Evolutionary conservation across 208 protist genomes (phyloP).

Genomic region (Trypanosoma cruzi): DNA sequence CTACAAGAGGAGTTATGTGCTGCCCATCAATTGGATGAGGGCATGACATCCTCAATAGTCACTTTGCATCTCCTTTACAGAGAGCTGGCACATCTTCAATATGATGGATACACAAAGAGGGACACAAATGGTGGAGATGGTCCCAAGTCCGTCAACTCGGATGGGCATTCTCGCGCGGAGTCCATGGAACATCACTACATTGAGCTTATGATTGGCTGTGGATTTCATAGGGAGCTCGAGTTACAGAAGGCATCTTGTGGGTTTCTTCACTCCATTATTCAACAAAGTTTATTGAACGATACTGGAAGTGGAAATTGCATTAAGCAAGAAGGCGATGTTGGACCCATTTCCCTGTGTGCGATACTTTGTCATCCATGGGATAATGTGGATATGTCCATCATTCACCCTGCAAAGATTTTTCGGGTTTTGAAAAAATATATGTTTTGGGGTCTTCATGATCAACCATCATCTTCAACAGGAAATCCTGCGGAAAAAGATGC

Average conservation of each 20-base stretch:
- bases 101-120: background rate
- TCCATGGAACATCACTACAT: constrained; percentile 57
- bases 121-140: background rate
- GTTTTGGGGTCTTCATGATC: constrained; percentile 18
- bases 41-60: constrained; percentile 50
- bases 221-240: constrained; percentile 73
- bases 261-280: constrained; percentile 74
- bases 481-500: background rate
- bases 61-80: constrained; percentile 36
- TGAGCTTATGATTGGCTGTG: constrained; percentile 74
- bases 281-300: constrained; percentile 37
- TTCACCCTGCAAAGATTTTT: constrained; percentile 77
- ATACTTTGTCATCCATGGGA: constrained; percentile 88
- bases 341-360: constrained; percentile 57
- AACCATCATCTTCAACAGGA: background rate
- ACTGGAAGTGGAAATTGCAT: background rate
- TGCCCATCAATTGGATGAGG: constrained; percentile 41
- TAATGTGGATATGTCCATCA: constrained; percentile 82
- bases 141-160: background rate
- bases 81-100: constrained; percentile 24
- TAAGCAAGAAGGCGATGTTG: constrained; percentile 31
- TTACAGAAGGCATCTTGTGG: constrained; percentile 72
- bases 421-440: constrained; percentile 63
- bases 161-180: background rate
- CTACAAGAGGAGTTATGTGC: constrained; percentile 70